These are phyloP conservation scores for Tuber magnatum DNA, from an alignment of 495 filamentous ascomycete genomes.

Conservation along the genomic window DNA sequence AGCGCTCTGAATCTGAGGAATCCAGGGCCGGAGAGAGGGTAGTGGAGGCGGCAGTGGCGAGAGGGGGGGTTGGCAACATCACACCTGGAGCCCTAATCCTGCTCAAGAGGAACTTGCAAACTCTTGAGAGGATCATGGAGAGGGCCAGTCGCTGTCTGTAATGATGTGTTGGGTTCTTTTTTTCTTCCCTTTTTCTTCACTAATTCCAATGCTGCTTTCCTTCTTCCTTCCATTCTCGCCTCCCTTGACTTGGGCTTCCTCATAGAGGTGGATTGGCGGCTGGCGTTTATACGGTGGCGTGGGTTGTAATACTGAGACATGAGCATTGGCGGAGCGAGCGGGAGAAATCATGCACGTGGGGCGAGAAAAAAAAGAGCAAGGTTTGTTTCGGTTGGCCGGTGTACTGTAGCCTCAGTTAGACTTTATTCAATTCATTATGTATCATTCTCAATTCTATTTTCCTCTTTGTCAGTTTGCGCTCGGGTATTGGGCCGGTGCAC, in stretches of 20 bases:
- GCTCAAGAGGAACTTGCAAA: constrained; percentile 43
- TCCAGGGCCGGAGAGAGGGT: constrained; percentile 7
- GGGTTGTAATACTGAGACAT: not conserved
- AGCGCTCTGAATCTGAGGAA: constrained; percentile 18
- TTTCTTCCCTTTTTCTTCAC: too few relatives aligned
- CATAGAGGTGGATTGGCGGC: not conserved
- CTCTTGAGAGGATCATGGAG: constrained; percentile 41
- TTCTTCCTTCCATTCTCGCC: not conserved
- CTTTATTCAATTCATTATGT: not conserved
- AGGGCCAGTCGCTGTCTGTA: not conserved
- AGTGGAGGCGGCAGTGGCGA: constrained; percentile 11
- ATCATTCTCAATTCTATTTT: not conserved
- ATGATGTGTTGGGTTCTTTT: not conserved
- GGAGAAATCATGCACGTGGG: not conserved
- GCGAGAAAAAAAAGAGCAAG: not conserved
- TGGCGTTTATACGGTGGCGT: not conserved
- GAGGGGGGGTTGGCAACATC: constrained; percentile 30
- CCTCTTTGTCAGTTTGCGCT: not conserved
- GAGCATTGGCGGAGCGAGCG: not conserved
- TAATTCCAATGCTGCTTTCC: not conserved
- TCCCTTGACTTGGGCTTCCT: not conserved
- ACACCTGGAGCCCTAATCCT: constrained; percentile 44
- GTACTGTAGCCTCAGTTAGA: not conserved
- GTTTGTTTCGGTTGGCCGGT: not conserved
- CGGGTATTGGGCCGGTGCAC: not conserved